These are phyloP conservation scores for Mycena olivaceomarginata DNA, from an alignment of 768 basidiomycete species.

Conservation along the genomic window DNA sequence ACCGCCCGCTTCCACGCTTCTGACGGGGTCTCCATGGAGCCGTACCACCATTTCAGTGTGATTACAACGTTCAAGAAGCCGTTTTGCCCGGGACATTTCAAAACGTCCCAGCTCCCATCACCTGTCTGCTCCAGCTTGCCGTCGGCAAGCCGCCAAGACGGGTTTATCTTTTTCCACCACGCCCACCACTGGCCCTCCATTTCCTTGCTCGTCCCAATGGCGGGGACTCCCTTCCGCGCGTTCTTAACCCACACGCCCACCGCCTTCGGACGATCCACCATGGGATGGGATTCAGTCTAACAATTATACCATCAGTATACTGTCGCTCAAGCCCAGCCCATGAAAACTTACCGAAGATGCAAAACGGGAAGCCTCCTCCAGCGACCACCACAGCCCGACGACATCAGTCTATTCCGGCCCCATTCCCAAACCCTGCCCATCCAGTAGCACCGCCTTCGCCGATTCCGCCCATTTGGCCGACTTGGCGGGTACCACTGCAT, in stretches of 20 bases:
- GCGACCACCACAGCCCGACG: background rate
- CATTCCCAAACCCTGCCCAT: background rate
- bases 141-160: background rate
- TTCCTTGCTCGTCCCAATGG: background rate
- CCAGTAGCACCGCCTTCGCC: background rate
- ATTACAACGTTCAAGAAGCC: conserved; percentile 5
- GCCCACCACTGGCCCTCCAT: background rate
- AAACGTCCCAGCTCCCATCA: conserved; percentile 9
- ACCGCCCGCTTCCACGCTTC: background rate
- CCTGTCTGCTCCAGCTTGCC: conserved; percentile 20
- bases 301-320: too few species aligned
- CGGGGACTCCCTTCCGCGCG: background rate
- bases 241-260: too few species aligned
- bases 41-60: conserved; percentile 17
- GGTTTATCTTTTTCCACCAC: conserved; percentile 22
- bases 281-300: background rate
- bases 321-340: too few species aligned
- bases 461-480: background rate
- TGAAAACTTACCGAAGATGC: background rate
- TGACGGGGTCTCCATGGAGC: background rate
- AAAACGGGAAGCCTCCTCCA: background rate
- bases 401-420: background rate
- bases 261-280: background rate
- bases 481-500: background rate
- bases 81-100: conserved; percentile 14